Base-by-base conservation (phyloP, 2,329 filamentous ascomycete species). In the Aspergillus ochraceus region DNA sequence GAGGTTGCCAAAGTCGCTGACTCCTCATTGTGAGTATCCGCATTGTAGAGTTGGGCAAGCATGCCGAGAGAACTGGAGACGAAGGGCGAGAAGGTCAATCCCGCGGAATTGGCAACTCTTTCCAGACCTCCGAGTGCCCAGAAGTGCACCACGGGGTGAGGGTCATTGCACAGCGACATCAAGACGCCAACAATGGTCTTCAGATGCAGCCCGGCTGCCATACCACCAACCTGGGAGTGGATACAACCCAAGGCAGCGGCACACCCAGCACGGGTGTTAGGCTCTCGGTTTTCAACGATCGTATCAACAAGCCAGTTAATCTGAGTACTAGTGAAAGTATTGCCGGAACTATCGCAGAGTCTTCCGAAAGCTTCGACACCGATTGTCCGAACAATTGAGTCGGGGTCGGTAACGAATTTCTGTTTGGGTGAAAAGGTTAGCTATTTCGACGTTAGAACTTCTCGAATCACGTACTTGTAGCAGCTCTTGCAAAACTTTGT, bases 121-220 rank as follows among this genome's bases (percentile, higher is more conserved):
- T 91, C 89, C 30, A 99, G 77, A 10, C 92, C 94, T 72, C 97
- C 92, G 49, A 99, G 81, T 2, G 96, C 94, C 92, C 93, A 98
- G 72, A 94, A 97, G 75, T 99, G 95, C 9, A 99, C 95, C 0
- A 91, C 88, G 0, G 95, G 93, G 73, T 99, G 95, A 20, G 94
- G 91, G 71, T 99, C 95, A 67, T 93, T 97, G 74, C 92, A 94
- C 10, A 99, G 83, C 8, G 95, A 98, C 90, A 98, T 96, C n/a
- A 99, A 80, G 45, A 99, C 96, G 19, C 94, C 90, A n/a, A 97
- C 85, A 53, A 99, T 97, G 1, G 92, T 97, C 79, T 98, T 98
- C 54, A 99, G 83, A 73, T 99, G 95, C 68, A 95, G 92, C 3
- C 93, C 92, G 57, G 95, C 95, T 55, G 95, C 95, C 93, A 99